A percentile compares a stretch with the other conserved stretches of the same genome.
phyloP scores from a whole-genome alignment of 73 alveolate species.

The Paramecium caudatum region DNA sequence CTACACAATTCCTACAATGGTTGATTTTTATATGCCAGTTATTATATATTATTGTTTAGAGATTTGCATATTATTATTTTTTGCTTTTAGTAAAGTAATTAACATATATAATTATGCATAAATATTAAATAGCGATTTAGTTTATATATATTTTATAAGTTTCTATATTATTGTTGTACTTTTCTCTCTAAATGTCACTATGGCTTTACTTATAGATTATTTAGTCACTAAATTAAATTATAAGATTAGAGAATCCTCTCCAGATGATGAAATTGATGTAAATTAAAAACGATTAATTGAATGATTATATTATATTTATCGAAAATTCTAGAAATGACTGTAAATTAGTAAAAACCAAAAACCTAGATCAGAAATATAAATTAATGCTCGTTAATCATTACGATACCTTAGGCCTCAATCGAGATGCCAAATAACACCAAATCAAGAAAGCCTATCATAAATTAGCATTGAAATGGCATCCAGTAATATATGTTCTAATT shows the following conservation, averaged over 20 bases:
- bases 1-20: constrained; percentile 19
- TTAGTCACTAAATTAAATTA: constrained; percentile 12
- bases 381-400: constrained; percentile 60
- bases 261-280: background rate
- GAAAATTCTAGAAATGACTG: constrained; percentile 22
- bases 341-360: constrained; percentile 17
- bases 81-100: constrained; percentile 3
- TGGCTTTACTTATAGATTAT: constrained; percentile 55
- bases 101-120: background rate
- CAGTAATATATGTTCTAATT: background rate
- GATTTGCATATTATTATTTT: background rate
- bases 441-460: constrained; percentile 59
- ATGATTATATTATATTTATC: background rate
- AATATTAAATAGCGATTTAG: constrained; percentile 14
- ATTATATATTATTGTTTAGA: background rate
- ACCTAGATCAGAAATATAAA: too few species aligned
- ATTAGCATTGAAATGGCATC: constrained; percentile 68
- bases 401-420: constrained; percentile 20
- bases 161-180: constrained; percentile 44
- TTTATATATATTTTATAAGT: constrained; percentile 19
- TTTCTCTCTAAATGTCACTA: constrained; percentile 34
- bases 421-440: constrained; percentile 42
- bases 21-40: constrained; percentile 5
- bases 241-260: background rate
- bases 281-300: constrained; percentile 1